Evolutionary conservation across 2,329 filamentous ascomycete species (phyloP).

Genomic region (Epichloe gansuensis): DNA sequence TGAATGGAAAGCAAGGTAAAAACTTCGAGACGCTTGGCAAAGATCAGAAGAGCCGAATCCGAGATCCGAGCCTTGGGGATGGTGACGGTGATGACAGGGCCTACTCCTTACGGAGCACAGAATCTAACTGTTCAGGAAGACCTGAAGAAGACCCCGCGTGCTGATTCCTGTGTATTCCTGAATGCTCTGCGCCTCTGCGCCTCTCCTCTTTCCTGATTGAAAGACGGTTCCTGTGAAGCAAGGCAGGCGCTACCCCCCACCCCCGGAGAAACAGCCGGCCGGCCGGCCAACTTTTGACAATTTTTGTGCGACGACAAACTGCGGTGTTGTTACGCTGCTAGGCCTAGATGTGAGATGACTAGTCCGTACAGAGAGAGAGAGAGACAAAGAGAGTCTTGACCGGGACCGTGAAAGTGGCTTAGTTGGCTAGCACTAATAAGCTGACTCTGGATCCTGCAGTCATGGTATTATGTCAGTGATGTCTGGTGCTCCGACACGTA

Average conservation of each 20-base stretch:
- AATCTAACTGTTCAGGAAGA: not conserved
- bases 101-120: not conserved
- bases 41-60: not conserved
- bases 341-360: too few relatives aligned
- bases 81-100: not conserved
- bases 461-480: too few relatives aligned
- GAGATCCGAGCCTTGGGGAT: not conserved
- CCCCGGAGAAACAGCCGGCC: not conserved
- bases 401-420: not conserved
- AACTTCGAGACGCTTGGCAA: not conserved
- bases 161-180: not conserved
- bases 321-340: too few relatives aligned
- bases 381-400: too few relatives aligned
- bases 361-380: too few relatives aligned
- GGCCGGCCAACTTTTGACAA: not conserved
- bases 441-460: not conserved
- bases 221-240: slow-evolving; percentile 1
- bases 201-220: not conserved
- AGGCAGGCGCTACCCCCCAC: slow-evolving; percentile 2
- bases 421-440: not conserved
- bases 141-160: not conserved
- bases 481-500: too few relatives aligned
- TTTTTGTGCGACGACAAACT: not conserved
- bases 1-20: not conserved
- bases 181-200: not conserved